Evolutionary conservation across 192 early-diverging fungal genomes (phyloP).

Genomic region (Coemansia sp.): DNA sequence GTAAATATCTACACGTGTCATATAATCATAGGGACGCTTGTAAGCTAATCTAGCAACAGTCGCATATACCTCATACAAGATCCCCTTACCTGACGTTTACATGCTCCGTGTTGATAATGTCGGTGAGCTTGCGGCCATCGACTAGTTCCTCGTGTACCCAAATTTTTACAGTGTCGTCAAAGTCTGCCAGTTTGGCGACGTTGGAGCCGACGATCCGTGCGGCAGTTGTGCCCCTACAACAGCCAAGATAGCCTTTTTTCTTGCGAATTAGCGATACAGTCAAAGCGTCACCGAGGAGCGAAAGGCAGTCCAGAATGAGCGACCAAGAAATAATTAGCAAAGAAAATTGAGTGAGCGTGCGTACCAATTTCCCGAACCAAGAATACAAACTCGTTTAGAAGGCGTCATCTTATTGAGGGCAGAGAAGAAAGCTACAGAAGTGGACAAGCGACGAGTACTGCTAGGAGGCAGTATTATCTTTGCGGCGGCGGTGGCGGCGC

Average conservation of each 20-base stretch:
- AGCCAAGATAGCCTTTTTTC: not conserved
- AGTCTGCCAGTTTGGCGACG: constrained; percentile 63
- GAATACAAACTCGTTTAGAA: constrained; percentile 79
- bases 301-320: not conserved
- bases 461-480: constrained; percentile 5
- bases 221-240: constrained; percentile 83
- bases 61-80: not conserved
- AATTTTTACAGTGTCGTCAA: constrained; percentile 82
- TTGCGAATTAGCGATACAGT: not conserved
- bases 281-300: not conserved
- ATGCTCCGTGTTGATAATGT: constrained; percentile 92
- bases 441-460: not conserved
- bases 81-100: constrained; percentile 76
- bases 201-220: constrained; percentile 91
- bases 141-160: constrained; percentile 96
- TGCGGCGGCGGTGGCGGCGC: constrained; percentile 2
- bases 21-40: not conserved
- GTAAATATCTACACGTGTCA: constrained; percentile 60
- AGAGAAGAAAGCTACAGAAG: constrained; percentile 1
- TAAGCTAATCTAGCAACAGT: not conserved
- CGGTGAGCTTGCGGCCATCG: constrained; percentile 80
- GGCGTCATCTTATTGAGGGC: constrained; percentile 13
- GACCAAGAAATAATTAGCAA: not conserved
- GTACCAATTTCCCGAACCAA: constrained; percentile 97
- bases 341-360: constrained; percentile 5